Evolutionary conservation across 768 basidiomycete genomes (phyloP).

Genomic region (Gyrodon lividus): DNA sequence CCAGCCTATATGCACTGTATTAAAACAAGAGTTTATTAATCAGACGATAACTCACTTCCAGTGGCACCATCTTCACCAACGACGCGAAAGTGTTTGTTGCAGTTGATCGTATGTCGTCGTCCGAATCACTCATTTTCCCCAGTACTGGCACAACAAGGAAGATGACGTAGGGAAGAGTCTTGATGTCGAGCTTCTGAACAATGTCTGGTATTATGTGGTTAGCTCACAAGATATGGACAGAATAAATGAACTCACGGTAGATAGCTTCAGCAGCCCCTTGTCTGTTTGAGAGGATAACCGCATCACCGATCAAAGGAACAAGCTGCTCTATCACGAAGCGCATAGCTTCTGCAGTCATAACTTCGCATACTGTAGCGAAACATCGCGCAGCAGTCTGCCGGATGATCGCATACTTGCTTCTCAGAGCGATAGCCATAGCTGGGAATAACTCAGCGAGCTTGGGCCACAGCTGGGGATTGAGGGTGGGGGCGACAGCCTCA

Average conservation of each 20-base stretch:
- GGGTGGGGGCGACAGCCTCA: slow-evolving; percentile 73
- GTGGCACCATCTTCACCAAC: slow-evolving; percentile 95
- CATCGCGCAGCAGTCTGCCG: slow-evolving; percentile 85
- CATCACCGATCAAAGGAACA: slow-evolving; percentile 80
- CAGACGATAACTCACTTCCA: slow-evolving; percentile 62
- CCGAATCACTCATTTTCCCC: slow-evolving; percentile 94
- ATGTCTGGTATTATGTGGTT: slow-evolving; percentile 57
- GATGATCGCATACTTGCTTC: slow-evolving; percentile 85
- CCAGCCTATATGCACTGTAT: slow-evolving; percentile 61
- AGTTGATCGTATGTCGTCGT: slow-evolving; percentile 88
- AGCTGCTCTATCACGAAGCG: slow-evolving; percentile 83
- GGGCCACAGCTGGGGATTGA: slow-evolving; percentile 68
- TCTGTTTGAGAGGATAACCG: slow-evolving; percentile 66
- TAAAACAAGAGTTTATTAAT: neutral
- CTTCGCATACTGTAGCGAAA: slow-evolving; percentile 84
- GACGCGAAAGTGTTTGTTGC: slow-evolving; percentile 98
- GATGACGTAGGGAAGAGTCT: slow-evolving; percentile 93
- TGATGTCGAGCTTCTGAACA: slow-evolving; percentile 87
- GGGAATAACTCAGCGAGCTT: slow-evolving; percentile 75
- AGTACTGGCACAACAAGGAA: slow-evolving; percentile 96
- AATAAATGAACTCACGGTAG: slow-evolving; percentile 65
- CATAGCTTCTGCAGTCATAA: slow-evolving; percentile 86
- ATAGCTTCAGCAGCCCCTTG: slow-evolving; percentile 91
- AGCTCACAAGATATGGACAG: slow-evolving; percentile 5
- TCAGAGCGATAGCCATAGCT: slow-evolving; percentile 70